Evolutionary conservation across 2,329 filamentous ascomycete species (phyloP), one percentile per base, ranked within the genome.

Genomic region (Clonostachys solani): DNA sequence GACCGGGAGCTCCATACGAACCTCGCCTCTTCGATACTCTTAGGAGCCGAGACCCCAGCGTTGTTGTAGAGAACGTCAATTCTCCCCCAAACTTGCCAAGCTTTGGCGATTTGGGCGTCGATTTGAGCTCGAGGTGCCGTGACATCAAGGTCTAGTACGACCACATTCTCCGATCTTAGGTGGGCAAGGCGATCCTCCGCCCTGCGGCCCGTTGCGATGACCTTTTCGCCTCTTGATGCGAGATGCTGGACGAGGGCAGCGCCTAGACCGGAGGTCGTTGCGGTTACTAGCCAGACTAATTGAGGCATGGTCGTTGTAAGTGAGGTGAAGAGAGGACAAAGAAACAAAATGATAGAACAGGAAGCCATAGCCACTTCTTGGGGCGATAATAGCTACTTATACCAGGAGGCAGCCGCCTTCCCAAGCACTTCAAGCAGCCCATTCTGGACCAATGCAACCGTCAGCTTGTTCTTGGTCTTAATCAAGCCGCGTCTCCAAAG

Each of bases 1-100:
- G n/a, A 42, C 18, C 6, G 16, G 29, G 38, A 40, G 15, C 5
- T 29, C 23, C 9, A 29, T 36, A 55, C 59, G 40, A 51, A 66
- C 64, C 54, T 50, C 10, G 61, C 56, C 33, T 67, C 64, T 13
- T 67, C 65, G 29, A 54, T 54, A 15, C 52, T 51, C 12, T 54
- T 56, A 40, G 60, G 49, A 3, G 54, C 48, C 2, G 58, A 60
- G 33, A 56, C 60, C 33, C 60, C 64, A 9, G 64, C 65, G 41
- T 66, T 66, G 49, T 67, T 67, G 17, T 65, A 50, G 15, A 66
- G 45, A 6, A 66, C 50, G 23, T 67, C 62, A 15, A 67, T 60
- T 8, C 50, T 56, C 0, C 61, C 64, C 29, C 62, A 66, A 3
- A 64, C 53, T 3, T 43, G 17, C 56, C 61, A 60, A 15, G 62